Conservation (phyloP, 2,329 filamentous ascomycete genomes). For the Onygenales sp. region DNA sequence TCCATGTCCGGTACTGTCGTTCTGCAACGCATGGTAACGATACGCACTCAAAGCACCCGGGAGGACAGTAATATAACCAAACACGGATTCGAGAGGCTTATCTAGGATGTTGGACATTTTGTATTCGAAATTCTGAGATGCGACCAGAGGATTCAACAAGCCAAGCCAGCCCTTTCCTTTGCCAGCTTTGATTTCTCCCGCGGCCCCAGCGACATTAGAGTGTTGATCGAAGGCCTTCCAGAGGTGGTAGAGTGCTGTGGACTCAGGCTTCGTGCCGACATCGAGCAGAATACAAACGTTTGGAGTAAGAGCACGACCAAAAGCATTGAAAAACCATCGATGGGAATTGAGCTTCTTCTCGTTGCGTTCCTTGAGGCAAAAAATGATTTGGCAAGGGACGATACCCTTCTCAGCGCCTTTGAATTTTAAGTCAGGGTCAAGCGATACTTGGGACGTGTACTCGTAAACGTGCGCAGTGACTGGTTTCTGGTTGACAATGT, state of each 20-base stretch:
- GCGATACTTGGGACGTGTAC: constrained; percentile 94
- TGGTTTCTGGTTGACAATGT: constrained; percentile 89
- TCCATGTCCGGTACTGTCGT: constrained; percentile 90
- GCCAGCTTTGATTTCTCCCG: constrained; percentile 95
- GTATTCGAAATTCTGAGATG: constrained; percentile 98
- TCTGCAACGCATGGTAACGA: constrained; percentile 89
- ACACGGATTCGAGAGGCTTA: constrained; percentile 92
- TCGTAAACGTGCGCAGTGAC: constrained; percentile 97
- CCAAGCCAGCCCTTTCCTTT: constrained; percentile 78
- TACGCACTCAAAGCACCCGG: constrained; percentile 94
- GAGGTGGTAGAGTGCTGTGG: constrained; percentile 87
- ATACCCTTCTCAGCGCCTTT: constrained; percentile 99
- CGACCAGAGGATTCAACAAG: constrained; percentile 85
- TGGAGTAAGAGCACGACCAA: constrained; percentile 81
- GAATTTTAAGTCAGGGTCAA: constrained; percentile 93
- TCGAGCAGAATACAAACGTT: constrained; percentile 96
- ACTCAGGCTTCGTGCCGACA: constrained; percentile 84
- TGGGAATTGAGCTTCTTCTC: constrained; percentile 97
- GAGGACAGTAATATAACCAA: constrained; percentile 95
- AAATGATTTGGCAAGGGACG: constrained; percentile 95
- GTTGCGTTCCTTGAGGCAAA: constrained; percentile 97
- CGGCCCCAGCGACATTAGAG: constrained; percentile 92
- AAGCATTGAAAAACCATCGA: constrained; percentile 98
- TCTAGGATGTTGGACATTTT: constrained; percentile 99
- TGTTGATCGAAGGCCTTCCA: constrained; percentile 99